A percentile compares a stretch with the other conserved stretches of the same genome.
Conservation (phyloP, 176 grass and related monocot genomes). For the Aechmea fasciata region DNA sequence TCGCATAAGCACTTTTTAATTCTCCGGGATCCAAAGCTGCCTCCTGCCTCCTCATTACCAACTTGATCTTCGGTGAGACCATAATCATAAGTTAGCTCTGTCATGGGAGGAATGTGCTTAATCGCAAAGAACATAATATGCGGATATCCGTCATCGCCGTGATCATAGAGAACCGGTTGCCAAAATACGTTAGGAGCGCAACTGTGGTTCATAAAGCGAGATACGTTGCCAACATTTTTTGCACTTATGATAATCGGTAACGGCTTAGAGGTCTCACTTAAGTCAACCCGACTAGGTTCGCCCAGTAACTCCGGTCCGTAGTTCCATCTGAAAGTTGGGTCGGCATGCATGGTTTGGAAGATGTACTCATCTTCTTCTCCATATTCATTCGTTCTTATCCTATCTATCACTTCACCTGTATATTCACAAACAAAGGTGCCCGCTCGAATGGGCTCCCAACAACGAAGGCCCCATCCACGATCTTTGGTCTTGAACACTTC, state of each 20-base stretch:
- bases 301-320: conserved; percentile 64
- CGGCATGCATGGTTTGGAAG: conserved; percentile 34
- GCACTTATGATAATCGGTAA: conserved; percentile 52
- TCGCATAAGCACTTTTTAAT: conserved; percentile 47
- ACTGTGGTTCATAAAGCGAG: conserved; percentile 87
- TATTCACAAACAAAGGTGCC: conserved; percentile 84
- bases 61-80: conserved; percentile 28
- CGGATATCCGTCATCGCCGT: conserved; percentile 48
- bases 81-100: conserved; percentile 86
- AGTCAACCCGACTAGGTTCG: conserved; percentile 42
- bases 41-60: conserved; percentile 24
- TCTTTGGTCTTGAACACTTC: conserved; percentile 72
- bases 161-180: conserved; percentile 77
- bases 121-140: conserved; percentile 77
- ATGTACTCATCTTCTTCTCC: conserved; percentile 48
- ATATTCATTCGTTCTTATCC: conserved; percentile 11
- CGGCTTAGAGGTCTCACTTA: conserved; percentile 32
- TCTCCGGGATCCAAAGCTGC: conserved; percentile 18
- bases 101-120: conserved; percentile 83
- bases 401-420: conserved; percentile 62
- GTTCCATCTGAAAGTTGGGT: conserved; percentile 70
- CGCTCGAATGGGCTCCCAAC: conserved; percentile 75
- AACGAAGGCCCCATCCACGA: conserved; percentile 67
- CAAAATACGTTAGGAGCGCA: conserved; percentile 76
- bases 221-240: conserved; percentile 51